Evolutionary conservation across 2,329 filamentous ascomycete species (phyloP).

Genomic region (Penicillium psychrosexuale): DNA sequence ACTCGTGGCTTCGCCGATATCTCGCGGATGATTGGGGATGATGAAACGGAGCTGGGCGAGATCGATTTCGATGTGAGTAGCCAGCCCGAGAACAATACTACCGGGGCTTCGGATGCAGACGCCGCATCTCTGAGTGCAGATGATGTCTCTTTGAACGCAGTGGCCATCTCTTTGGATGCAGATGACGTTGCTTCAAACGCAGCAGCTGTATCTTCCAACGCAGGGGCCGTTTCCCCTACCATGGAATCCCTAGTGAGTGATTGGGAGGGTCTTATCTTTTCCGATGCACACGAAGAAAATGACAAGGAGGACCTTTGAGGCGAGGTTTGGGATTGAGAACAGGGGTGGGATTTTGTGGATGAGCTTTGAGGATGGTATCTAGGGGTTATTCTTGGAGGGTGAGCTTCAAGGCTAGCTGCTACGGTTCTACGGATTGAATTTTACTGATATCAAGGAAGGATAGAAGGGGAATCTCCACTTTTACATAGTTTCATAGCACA

Average conservation of each 20-base stretch:
- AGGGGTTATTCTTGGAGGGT: neutral
- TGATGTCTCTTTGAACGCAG: neutral
- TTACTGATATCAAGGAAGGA: neutral
- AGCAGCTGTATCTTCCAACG: neutral
- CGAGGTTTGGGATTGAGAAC: neutral
- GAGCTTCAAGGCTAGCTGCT: neutral
- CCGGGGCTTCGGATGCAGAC: neutral
- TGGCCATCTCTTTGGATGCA: neutral
- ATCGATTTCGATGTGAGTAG: slow-evolving; percentile 17
- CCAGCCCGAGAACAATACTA: neutral
- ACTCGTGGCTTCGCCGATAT: slow-evolving; percentile 34
- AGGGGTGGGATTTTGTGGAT: no score
- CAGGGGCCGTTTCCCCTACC: no score
- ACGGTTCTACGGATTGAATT: neutral
- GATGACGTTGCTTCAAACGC: neutral
- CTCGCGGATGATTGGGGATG: neutral
- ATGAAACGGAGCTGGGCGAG: slow-evolving; percentile 16
- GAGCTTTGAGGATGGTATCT: neutral
- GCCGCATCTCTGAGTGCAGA: neutral
- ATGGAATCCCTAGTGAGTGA: neutral
- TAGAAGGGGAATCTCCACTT: neutral
- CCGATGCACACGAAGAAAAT: neutral
- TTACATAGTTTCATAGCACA: neutral
- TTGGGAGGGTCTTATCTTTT: neutral
- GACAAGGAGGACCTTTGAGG: neutral